These are phyloP conservation scores for Yamadazyma ubonensis DNA, from an alignment of 805 yeast species.

Conservation along the genomic window DNA sequence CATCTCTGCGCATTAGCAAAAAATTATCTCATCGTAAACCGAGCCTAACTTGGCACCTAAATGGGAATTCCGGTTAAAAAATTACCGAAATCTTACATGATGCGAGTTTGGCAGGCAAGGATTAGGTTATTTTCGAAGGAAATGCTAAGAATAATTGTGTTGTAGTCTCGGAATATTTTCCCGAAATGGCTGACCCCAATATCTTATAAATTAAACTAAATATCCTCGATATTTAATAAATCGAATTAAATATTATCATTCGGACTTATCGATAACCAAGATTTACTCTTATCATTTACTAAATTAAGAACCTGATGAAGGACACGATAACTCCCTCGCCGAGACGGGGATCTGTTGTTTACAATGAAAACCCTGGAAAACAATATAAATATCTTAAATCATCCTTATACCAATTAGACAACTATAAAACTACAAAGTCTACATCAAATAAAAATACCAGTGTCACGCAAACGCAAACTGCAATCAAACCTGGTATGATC, in stretches of 20 bases:
- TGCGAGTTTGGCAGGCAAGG: not conserved
- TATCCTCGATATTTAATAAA: not conserved
- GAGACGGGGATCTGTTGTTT: not conserved
- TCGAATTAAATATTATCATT: not conserved
- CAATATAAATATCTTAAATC: not conserved
- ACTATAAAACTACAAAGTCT: not conserved
- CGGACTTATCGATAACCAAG: constrained; percentile 2
- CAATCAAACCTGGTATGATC: not conserved
- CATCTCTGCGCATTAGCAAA: constrained; percentile 6
- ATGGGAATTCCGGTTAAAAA: constrained; percentile 1
- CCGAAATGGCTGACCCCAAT: not conserved
- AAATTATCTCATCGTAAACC: constrained; percentile 4
- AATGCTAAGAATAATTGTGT: not conserved
- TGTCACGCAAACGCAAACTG: not conserved
- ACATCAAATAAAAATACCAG: not conserved
- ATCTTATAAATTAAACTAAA: not conserved
- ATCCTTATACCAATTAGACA: too few species aligned
- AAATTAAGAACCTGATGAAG: not conserved
- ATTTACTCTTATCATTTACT: not conserved
- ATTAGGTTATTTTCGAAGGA: not conserved
- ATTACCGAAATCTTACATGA: not conserved
- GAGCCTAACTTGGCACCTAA: too few species aligned
- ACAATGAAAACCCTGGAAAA: not conserved
- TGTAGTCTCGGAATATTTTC: not conserved
- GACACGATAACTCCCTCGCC: constrained; percentile 3